phyloP scores from a whole-genome alignment of 352 stramenopile genomes.

The Pythium diclinum region DNA sequence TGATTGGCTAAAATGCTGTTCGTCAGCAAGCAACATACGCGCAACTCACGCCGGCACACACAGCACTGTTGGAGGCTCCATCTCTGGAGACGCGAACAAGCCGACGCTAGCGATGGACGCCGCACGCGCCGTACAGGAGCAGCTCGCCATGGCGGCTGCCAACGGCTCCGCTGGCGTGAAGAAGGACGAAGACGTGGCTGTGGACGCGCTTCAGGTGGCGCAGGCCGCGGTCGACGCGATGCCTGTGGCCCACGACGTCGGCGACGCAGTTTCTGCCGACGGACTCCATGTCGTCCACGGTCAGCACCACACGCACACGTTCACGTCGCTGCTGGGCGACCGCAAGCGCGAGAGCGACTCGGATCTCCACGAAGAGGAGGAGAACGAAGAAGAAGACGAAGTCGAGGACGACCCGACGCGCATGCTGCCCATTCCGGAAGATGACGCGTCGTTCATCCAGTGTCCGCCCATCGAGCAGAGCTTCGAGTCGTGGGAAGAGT shows the following conservation, averaged over 20 bases:
- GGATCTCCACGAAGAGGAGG: constrained; percentile 54
- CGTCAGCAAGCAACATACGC: constrained; percentile 8
- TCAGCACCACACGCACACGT: constrained; percentile 33
- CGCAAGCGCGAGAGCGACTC: constrained; percentile 59
- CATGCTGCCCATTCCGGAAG: constrained; percentile 51
- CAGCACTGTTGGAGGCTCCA: constrained; percentile 15
- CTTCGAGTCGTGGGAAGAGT: constrained; percentile 83
- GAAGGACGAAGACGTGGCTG: constrained; percentile 25
- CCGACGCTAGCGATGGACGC: constrained; percentile 7
- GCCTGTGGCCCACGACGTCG: constrained; percentile 21
- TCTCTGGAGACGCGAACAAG: background rate
- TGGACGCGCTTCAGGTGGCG: constrained; percentile 17
- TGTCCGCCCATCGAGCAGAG: constrained; percentile 68
- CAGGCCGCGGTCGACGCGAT: constrained; percentile 15
- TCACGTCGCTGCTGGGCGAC: constrained; percentile 55
- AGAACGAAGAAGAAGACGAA: constrained; percentile 42
- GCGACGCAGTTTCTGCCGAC: constrained; percentile 20
- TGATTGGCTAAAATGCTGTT: constrained; percentile 20
- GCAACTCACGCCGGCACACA: constrained; percentile 4
- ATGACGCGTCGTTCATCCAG: constrained; percentile 61
- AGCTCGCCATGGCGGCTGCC: constrained; percentile 19
- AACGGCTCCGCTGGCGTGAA: constrained; percentile 14
- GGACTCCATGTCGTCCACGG: constrained; percentile 26
- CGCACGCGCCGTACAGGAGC: background rate
- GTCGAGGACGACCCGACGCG: constrained; percentile 36